These are phyloP conservation scores for Pleoardoris graminearum DNA, from an alignment of 2,329 filamentous ascomycete species.

Conservation along the genomic window DNA sequence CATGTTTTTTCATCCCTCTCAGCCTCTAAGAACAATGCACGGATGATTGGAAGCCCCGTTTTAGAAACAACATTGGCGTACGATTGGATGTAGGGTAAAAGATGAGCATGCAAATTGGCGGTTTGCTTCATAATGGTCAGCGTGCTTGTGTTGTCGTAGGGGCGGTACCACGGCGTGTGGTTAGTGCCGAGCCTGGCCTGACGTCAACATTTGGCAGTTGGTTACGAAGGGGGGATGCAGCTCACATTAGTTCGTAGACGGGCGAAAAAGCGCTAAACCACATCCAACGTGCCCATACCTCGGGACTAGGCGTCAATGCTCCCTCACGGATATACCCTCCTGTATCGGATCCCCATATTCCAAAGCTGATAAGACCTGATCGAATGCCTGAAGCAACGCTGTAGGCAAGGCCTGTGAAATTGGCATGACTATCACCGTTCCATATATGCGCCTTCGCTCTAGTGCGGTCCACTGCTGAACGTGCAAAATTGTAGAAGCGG, in stretches of 20 bases:
- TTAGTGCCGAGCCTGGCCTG: conserved; percentile 41
- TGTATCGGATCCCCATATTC: conserved; percentile 42
- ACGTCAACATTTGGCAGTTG: too few species aligned
- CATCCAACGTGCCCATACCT: conserved; percentile 47
- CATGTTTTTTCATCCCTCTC: conserved; percentile 30
- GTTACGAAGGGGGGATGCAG: too few species aligned
- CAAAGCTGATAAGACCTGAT: conserved; percentile 39
- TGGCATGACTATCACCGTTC: conserved; percentile 43
- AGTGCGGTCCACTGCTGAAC: conserved; percentile 39
- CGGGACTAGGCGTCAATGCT: conserved; percentile 30
- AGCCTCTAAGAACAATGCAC: conserved; percentile 43
- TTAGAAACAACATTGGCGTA: conserved; percentile 34
- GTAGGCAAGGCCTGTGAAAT: conserved; percentile 41
- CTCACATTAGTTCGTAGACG: conserved; percentile 44
- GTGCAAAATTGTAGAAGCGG: conserved; percentile 42
- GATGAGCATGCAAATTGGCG: conserved; percentile 35
- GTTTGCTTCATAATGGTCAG: conserved; percentile 38
- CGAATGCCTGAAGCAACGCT: conserved; percentile 39
- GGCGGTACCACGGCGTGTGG: conserved; percentile 44
- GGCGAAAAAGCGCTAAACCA: conserved; percentile 45
- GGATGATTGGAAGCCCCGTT: conserved; percentile 39
- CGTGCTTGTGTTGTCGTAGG: conserved; percentile 30
- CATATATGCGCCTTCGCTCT: conserved; percentile 38
- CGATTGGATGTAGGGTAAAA: conserved; percentile 41
- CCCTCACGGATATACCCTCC: conserved; percentile 38